A percentile compares a stretch with the other conserved stretches of the same genome.
These are phyloP conservation scores for Alternaria panax DNA, from an alignment of 2,329 filamentous ascomycete species.

Conservation along the genomic window DNA sequence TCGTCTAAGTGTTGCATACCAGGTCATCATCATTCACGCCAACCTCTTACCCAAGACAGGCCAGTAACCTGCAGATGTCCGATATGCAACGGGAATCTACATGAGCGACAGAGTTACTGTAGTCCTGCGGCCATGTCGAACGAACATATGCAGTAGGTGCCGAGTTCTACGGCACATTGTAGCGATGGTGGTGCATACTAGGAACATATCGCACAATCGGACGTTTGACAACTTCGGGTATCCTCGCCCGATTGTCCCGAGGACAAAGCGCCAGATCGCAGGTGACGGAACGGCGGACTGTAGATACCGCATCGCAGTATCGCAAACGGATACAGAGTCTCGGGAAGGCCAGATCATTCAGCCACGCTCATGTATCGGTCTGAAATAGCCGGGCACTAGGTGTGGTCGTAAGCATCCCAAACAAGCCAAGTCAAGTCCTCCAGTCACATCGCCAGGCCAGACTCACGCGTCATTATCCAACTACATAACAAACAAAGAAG, in stretches of 20 bases:
- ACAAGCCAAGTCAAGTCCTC: background rate
- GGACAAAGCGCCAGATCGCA: background rate
- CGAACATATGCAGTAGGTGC: constrained; percentile 6
- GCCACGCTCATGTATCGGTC: background rate
- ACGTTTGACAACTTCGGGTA: background rate
- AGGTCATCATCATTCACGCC: background rate
- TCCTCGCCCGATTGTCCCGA: background rate
- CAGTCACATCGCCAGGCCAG: background rate
- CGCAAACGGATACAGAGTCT: background rate
- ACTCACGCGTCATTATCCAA: background rate
- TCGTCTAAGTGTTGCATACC: background rate
- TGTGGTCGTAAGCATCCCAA: background rate
- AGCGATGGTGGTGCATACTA: background rate
- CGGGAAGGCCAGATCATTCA: background rate
- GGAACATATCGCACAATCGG: background rate
- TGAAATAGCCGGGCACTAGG: background rate
- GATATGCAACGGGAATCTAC: constrained; percentile 11
- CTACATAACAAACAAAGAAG: background rate
- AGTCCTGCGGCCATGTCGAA: constrained; percentile 1
- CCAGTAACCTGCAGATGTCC: constrained; percentile 19
- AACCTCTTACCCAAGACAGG: background rate
- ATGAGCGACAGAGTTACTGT: background rate
- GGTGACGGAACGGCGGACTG: background rate
- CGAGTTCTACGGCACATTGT: constrained; percentile 7
- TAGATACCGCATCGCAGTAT: background rate